A percentile compares a stretch with the other conserved stretches of the same genome.
Evolutionary conservation across 352 stramenopile genomes (phyloP).

Genomic region (Phytophthora macrochlamydospora): DNA sequence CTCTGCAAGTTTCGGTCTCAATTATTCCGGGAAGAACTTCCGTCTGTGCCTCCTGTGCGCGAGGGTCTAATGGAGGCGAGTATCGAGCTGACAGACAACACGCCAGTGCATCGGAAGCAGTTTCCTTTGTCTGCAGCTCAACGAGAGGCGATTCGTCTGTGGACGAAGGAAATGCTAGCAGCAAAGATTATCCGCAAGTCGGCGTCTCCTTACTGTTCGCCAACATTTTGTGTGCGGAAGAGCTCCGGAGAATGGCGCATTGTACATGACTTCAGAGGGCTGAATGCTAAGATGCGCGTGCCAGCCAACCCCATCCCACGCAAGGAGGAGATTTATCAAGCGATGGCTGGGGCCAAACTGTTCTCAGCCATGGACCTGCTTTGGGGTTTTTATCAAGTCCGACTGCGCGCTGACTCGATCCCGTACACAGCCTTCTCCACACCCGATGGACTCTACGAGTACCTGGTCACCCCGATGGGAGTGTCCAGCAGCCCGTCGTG

Average conservation of each 20-base stretch:
- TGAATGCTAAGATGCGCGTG: slow-evolving; percentile 2
- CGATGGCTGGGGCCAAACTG: neutral
- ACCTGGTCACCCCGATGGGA: slow-evolving; percentile 5
- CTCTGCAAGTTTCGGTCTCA: neutral
- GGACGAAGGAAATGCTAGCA: slow-evolving; percentile 2
- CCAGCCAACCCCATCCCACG: neutral
- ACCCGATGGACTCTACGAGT: slow-evolving; percentile 1
- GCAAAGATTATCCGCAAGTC: slow-evolving; percentile 3
- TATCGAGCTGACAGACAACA: neutral
- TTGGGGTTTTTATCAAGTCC: slow-evolving; percentile 1
- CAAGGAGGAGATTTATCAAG: slow-evolving; percentile 3
- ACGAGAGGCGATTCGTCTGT: neutral
- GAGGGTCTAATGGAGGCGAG: neutral
- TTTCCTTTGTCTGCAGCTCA: neutral
- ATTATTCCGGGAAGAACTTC: slow-evolving; percentile 10
- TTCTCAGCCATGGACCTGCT: slow-evolving; percentile 5
- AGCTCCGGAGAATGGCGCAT: neutral
- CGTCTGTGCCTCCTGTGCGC: slow-evolving; percentile 3
- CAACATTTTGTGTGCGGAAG: slow-evolving; percentile 5
- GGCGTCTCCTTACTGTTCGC: neutral
- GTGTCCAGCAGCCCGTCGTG: slow-evolving; percentile 4
- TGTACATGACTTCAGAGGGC: neutral
- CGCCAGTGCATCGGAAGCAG: neutral
- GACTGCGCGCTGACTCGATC: neutral
- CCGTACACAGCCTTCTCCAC: slow-evolving; percentile 4